A percentile compares a stretch with the other conserved stretches of the same genome.
Evolutionary conservation across 2,329 filamentous ascomycete species (phyloP).

Genomic region (Beauveria australis): DNA sequence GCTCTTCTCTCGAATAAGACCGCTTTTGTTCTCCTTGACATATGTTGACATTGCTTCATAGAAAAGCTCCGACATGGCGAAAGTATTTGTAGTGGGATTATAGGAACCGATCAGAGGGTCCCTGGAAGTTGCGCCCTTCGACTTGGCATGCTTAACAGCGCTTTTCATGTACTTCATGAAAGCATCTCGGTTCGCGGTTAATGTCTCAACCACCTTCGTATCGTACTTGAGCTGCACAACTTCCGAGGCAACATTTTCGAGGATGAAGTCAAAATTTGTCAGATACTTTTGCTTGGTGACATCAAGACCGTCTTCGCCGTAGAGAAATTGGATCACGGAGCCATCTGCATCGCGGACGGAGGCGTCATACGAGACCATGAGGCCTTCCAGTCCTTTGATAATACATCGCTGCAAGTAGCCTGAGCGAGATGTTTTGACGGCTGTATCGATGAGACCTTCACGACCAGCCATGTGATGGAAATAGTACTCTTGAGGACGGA

Average conservation of each 20-base stretch:
- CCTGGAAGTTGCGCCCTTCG: slow-evolving; percentile 47
- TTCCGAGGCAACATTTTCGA: slow-evolving; percentile 76
- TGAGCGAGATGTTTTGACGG: slow-evolving; percentile 94
- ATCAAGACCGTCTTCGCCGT: slow-evolving; percentile 92
- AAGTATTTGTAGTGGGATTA: slow-evolving; percentile 69
- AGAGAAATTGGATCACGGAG: slow-evolving; percentile 87
- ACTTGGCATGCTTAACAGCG: slow-evolving; percentile 62
- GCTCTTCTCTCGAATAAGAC: slow-evolving; percentile 42
- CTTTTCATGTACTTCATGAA: slow-evolving; percentile 75
- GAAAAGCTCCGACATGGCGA: slow-evolving; percentile 85
- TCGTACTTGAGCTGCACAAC: slow-evolving; percentile 66
- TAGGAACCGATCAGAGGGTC: slow-evolving; percentile 70
- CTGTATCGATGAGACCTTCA: slow-evolving; percentile 97
- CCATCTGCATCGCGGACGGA: slow-evolving; percentile 93
- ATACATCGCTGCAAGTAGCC: slow-evolving; percentile 95
- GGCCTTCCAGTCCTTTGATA: slow-evolving; percentile 96
- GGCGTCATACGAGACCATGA: slow-evolving; percentile 86
- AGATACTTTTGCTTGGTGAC: slow-evolving; percentile 91
- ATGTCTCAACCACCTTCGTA: slow-evolving; percentile 35
- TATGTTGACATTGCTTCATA: slow-evolving; percentile 66
- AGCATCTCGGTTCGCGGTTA: slow-evolving; percentile 47
- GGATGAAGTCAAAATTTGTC: slow-evolving; percentile 80
- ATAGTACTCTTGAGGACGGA: slow-evolving; percentile 95
- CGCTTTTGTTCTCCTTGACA: slow-evolving; percentile 65
- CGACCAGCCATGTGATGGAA: slow-evolving; percentile 99